A percentile compares a stretch with the other conserved stretches of the same genome.
phyloP scores from a whole-genome alignment of 179 eudicot genomes.

The Drosera spatulata region DNA sequence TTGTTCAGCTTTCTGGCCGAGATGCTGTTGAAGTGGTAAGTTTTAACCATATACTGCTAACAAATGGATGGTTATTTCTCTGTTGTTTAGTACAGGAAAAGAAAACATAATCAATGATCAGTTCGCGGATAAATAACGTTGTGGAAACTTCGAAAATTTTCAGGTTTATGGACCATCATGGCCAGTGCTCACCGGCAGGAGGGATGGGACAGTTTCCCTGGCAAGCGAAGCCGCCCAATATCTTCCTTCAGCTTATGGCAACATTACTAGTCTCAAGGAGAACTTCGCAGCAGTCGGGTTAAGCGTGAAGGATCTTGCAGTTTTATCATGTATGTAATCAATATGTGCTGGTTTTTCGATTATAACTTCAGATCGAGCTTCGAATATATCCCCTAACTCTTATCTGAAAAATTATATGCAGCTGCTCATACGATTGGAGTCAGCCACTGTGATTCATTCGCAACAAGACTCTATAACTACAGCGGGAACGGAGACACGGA shows the following conservation, averaged over 20 bases:
- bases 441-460: slow-evolving; percentile 3
- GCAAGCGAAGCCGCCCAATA: background rate
- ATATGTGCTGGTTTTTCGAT: background rate
- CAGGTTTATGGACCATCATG: background rate
- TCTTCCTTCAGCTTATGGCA: background rate
- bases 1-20: background rate
- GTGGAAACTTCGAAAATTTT: background rate
- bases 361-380: background rate
- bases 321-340: background rate
- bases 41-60: background rate
- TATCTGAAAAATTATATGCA: background rate
- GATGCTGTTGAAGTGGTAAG: slow-evolving; percentile 1
- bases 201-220: background rate
- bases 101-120: background rate
- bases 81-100: too few relatives aligned
- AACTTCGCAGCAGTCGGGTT: background rate
- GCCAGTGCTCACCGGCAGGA: background rate
- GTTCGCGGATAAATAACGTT: background rate
- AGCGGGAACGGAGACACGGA: slow-evolving; percentile 8
- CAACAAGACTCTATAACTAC: slow-evolving; percentile 8
- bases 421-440: slow-evolving; percentile 9
- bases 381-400: background rate
- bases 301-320: background rate
- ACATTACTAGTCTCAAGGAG: background rate
- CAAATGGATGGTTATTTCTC: background rate